Conservation (phyloP, 2,329 filamentous ascomycete species). For the Pseudocercospora vitis region DNA sequence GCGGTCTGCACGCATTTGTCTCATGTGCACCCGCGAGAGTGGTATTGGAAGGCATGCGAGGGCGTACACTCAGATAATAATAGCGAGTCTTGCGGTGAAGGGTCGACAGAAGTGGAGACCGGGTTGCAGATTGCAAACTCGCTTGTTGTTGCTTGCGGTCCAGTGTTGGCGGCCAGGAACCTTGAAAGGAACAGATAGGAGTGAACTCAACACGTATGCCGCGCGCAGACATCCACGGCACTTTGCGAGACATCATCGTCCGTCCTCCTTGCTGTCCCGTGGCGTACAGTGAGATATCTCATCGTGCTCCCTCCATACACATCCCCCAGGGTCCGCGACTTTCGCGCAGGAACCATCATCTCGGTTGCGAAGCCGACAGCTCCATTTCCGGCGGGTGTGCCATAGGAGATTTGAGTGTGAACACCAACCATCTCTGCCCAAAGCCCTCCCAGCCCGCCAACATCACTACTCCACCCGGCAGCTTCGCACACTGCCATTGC, state of each 20-base stretch:
- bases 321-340: no score
- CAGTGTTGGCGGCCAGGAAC: constrained; percentile 4
- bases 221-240: no score
- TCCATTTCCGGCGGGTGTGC: not conserved
- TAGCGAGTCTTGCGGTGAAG: constrained; percentile 3
- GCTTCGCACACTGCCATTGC: constrained; percentile 1
- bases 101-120: not conserved
- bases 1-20: constrained; percentile 3
- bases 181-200: no score
- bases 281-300: not conserved
- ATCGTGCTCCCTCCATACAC: no score
- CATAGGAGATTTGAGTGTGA: not conserved
- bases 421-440: not conserved
- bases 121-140: no score
- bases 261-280: not conserved
- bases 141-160: no score
- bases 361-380: not conserved
- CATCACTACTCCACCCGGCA: constrained; percentile 9
- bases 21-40: not conserved
- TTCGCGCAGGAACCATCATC: not conserved
- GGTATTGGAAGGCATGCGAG: constrained; percentile 1
- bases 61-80: not conserved
- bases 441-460: constrained; percentile 2
- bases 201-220: no score
- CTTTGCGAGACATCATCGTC: no score